Evolutionary conservation across 1,284 basidiomycete genomes (phyloP).

Genomic region (Gomphus sp.): DNA sequence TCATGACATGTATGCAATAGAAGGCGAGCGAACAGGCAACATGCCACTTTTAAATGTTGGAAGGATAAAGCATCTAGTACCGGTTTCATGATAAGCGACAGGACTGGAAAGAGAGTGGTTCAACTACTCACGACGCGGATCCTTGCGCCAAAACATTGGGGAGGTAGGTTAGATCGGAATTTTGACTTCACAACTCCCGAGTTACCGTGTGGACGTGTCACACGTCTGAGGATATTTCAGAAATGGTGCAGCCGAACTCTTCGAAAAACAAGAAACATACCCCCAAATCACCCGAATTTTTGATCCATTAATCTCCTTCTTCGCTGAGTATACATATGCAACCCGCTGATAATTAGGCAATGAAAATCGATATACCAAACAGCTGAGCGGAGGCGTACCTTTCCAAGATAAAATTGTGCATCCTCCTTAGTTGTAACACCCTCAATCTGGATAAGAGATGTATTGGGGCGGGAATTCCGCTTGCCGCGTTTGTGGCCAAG

Average conservation of each 20-base stretch:
- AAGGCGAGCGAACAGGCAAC: constrained; percentile 15
- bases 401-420: constrained; percentile 97
- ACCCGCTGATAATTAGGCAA: constrained; percentile 57
- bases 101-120: background rate
- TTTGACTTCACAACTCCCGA: constrained; percentile 97
- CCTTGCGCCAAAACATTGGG: constrained; percentile 90
- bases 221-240: constrained; percentile 43
- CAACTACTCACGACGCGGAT: constrained; percentile 77
- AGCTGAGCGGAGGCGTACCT: constrained; percentile 48
- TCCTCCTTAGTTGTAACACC: constrained; percentile 92
- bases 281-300: constrained; percentile 98
- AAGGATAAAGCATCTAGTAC: constrained; percentile 43
- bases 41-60: constrained; percentile 31
- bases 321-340: constrained; percentile 96
- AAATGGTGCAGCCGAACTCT: background rate
- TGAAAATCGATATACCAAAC: background rate
- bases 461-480: constrained; percentile 93
- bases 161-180: constrained; percentile 95
- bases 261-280: constrained; percentile 31
- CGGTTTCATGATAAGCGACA: background rate
- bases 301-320: constrained; percentile 85
- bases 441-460: constrained; percentile 94
- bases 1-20: constrained; percentile 13
- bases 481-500: constrained; percentile 98
- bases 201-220: constrained; percentile 90